These are phyloP conservation scores for Physcia stellaris DNA, from an alignment of 495 filamentous ascomycete species.

Conservation along the genomic window DNA sequence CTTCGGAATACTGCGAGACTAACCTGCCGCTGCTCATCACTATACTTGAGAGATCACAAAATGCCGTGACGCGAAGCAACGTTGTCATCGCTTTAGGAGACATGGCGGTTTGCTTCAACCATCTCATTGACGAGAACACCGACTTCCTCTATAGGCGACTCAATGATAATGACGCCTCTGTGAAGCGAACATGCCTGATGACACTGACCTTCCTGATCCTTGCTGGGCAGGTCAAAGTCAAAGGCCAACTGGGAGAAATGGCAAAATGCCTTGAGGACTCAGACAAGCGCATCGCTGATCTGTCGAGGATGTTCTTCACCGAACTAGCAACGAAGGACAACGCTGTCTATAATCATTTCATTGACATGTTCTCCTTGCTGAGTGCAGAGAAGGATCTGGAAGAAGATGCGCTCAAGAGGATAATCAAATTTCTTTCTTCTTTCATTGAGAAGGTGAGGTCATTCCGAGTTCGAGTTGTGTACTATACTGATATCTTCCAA, in stretches of 20 bases:
- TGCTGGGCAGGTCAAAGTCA: constrained; percentile 97
- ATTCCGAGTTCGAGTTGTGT: background rate
- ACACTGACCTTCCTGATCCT: constrained; percentile 95
- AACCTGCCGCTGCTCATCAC: constrained; percentile 93
- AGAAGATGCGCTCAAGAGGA: constrained; percentile 68
- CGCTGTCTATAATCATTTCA: constrained; percentile 98
- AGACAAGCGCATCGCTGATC: constrained; percentile 83
- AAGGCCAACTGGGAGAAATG: constrained; percentile 99
- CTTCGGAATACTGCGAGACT: constrained; percentile 84
- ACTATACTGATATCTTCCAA: constrained; percentile 5
- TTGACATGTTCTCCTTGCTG: constrained; percentile 94
- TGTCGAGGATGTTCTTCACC: constrained; percentile 96
- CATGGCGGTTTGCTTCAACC: constrained; percentile 99
- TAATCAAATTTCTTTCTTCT: constrained; percentile 82
- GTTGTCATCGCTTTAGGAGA: constrained; percentile 94
- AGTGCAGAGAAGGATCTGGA: constrained; percentile 70
- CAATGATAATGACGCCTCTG: constrained; percentile 73
- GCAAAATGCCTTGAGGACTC: constrained; percentile 94
- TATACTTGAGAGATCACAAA: constrained; percentile 84
- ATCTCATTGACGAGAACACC: constrained; percentile 97
- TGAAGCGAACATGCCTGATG: constrained; percentile 97
- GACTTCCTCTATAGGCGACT: constrained; percentile 93
- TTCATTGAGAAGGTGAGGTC: constrained; percentile 88
- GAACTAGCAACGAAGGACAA: constrained; percentile 97
- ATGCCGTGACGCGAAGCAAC: constrained; percentile 84